A percentile compares a stretch with the other conserved stretches of the same genome.
Conservation (phyloP, 2,329 filamentous ascomycete species). For the Pseudonectria buxi region DNA sequence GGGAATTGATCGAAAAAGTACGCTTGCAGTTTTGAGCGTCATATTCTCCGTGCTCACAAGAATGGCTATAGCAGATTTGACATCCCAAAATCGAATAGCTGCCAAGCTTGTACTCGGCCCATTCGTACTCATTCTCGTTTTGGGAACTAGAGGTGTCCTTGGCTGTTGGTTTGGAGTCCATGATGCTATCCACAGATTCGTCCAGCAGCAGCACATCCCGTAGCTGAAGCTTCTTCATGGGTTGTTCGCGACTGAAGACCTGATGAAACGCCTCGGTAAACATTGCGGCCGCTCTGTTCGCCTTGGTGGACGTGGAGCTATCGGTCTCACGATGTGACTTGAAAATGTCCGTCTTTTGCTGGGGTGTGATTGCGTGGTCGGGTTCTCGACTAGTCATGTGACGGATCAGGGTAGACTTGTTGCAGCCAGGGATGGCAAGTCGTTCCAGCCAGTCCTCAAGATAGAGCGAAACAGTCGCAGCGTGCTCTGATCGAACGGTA, state of each 20-base stretch:
- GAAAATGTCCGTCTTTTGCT: slow-evolving; percentile 47
- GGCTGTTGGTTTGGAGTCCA: slow-evolving; percentile 47
- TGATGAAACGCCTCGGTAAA: slow-evolving; percentile 52
- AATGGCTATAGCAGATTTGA: slow-evolving; percentile 53
- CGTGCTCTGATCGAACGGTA: slow-evolving; percentile 45
- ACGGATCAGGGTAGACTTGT: slow-evolving; percentile 45
- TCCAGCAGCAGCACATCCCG: slow-evolving; percentile 48
- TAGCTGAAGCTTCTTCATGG: slow-evolving; percentile 37
- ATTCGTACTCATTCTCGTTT: slow-evolving; percentile 30
- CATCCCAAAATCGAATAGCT: slow-evolving; percentile 52
- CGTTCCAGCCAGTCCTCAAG: slow-evolving; percentile 47
- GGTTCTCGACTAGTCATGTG: slow-evolving; percentile 45
- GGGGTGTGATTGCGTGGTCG: slow-evolving; percentile 44
- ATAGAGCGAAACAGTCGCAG: slow-evolving; percentile 45
- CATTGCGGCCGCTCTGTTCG: slow-evolving; percentile 37
- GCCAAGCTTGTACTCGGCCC: slow-evolving; percentile 42
- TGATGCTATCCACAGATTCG: slow-evolving; percentile 45
- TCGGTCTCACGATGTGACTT: slow-evolving; percentile 39
- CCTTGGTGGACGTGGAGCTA: slow-evolving; percentile 32
- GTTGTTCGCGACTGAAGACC: slow-evolving; percentile 38
- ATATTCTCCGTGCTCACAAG: slow-evolving; percentile 56
- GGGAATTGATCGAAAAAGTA: slow-evolving; percentile 41
- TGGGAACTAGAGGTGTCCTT: slow-evolving; percentile 34
- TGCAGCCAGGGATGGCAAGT: slow-evolving; percentile 45
- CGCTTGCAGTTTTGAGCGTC: slow-evolving; percentile 46